These are phyloP conservation scores for Tetracladium marchalianum DNA, from an alignment of 495 filamentous ascomycete species.

Conservation along the genomic window DNA sequence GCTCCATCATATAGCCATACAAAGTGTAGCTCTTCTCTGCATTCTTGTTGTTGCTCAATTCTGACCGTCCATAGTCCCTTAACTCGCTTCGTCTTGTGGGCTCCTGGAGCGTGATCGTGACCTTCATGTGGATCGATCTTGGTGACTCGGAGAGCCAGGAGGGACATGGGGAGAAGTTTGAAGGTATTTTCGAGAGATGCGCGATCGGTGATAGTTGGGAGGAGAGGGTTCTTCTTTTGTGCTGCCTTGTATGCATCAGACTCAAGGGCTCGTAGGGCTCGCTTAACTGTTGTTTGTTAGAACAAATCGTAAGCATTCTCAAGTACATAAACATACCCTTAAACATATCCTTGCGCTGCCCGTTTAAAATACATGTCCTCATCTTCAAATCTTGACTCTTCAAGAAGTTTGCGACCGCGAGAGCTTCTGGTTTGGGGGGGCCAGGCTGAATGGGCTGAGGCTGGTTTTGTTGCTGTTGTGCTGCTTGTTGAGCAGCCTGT, in stretches of 20 bases:
- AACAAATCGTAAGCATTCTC: not conserved
- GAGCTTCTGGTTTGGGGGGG: slow-evolving; percentile 74
- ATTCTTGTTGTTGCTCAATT: slow-evolving; percentile 95
- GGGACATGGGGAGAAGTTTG: slow-evolving; percentile 91
- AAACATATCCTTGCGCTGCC: slow-evolving; percentile 97
- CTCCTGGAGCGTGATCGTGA: slow-evolving; percentile 58
- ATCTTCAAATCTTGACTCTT: slow-evolving; percentile 77
- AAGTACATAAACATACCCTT: slow-evolving; percentile 47
- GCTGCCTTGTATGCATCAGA: slow-evolving; percentile 83
- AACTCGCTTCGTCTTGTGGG: slow-evolving; percentile 71
- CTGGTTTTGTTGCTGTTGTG: slow-evolving; percentile 36
- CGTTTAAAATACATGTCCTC: slow-evolving; percentile 86
- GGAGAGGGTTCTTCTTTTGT: slow-evolving; percentile 75
- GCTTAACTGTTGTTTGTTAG: slow-evolving; percentile 65
- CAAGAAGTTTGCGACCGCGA: slow-evolving; percentile 87
- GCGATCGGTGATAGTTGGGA: slow-evolving; percentile 80
- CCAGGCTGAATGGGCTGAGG: slow-evolving; percentile 54
- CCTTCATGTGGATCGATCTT: slow-evolving; percentile 70
- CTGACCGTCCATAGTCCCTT: slow-evolving; percentile 96
- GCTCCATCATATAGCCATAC: slow-evolving; percentile 94
- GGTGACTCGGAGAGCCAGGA: slow-evolving; percentile 81
- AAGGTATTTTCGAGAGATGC: slow-evolving; percentile 84
- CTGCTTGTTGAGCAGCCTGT: slow-evolving; percentile 35
- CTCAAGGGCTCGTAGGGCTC: slow-evolving; percentile 85
- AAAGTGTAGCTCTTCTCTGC: slow-evolving; percentile 83